Conservation (phyloP, 257 asterid species). For the Solanum etuberosum region DNA sequence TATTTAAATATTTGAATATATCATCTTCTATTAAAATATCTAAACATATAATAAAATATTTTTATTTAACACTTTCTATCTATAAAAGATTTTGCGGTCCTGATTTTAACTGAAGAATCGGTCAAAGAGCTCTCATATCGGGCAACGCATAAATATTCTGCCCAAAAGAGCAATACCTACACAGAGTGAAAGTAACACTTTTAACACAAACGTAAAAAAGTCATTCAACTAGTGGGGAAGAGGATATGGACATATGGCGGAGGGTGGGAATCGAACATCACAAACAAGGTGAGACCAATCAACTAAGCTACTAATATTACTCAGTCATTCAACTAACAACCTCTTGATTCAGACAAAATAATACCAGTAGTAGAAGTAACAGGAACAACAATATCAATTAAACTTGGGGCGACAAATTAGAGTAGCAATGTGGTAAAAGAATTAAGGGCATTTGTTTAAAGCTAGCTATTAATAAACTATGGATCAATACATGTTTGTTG, state of each 20-base stretch:
- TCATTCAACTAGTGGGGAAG: neutral
- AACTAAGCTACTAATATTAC: rapidly evolving
- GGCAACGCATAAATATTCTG: neutral
- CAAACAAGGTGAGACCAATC: rapidly evolving
- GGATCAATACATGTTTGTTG: neutral
- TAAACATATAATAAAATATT: too few relatives aligned
- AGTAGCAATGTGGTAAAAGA: neutral
- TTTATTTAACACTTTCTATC: too few relatives aligned
- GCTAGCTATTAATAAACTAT: neutral
- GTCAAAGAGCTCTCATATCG: neutral
- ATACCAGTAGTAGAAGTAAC: neutral
- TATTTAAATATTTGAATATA: too few relatives aligned
- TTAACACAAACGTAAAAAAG: neutral
- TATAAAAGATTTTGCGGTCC: neutral
- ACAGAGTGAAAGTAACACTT: neutral
- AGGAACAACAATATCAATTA: neutral
- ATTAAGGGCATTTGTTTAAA: neutral
- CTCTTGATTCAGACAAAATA: neutral
- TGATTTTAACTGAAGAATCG: neutral
- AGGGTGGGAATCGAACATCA: too few relatives aligned
- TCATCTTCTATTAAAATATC: too few relatives aligned
- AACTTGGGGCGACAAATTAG: neutral
- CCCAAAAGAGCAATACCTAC: neutral
- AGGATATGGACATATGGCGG: too few relatives aligned
- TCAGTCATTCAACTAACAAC: rapidly evolving